Evolutionary conservation across 805 yeast genomes (phyloP).

Genomic region (Candida stauntonica): DNA sequence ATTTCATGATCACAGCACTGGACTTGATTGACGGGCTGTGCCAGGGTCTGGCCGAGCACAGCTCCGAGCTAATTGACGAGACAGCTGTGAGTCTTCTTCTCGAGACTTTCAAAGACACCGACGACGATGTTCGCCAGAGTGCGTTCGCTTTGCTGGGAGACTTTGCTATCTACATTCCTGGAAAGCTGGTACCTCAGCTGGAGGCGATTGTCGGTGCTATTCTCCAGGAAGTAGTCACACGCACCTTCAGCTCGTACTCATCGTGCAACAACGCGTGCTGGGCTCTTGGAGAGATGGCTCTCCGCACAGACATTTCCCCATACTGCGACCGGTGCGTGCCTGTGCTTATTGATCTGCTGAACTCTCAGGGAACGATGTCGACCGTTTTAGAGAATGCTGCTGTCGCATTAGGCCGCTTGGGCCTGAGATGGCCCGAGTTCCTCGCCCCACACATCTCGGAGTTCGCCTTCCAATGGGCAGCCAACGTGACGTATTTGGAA

Average conservation of each 20-base stretch:
- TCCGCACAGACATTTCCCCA: constrained; percentile 50
- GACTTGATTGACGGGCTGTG: constrained; percentile 90
- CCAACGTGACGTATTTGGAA: constrained; percentile 57
- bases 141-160: constrained; percentile 91
- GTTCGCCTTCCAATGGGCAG: constrained; percentile 66
- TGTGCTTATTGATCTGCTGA: constrained; percentile 56
- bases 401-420: constrained; percentile 84
- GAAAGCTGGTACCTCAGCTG: constrained; percentile 34
- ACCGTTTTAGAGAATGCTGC: constrained; percentile 84
- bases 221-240: constrained; percentile 59
- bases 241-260: constrained; percentile 47
- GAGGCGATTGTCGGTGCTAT: constrained; percentile 58
- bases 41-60: constrained; percentile 74
- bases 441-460: constrained; percentile 55
- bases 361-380: constrained; percentile 46
- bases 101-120: constrained; percentile 68
- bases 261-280: constrained; percentile 89
- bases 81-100: constrained; percentile 58
- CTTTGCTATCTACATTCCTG: constrained; percentile 56
- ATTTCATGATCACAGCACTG: constrained; percentile 81
- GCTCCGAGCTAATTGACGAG: constrained; percentile 49
- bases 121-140: constrained; percentile 88
- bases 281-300: constrained; percentile 85
- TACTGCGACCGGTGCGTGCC: constrained; percentile 51
- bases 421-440: constrained; percentile 54